Conservation (phyloP, 805 yeast species). For the Scheffersomyces spartinae region DNA sequence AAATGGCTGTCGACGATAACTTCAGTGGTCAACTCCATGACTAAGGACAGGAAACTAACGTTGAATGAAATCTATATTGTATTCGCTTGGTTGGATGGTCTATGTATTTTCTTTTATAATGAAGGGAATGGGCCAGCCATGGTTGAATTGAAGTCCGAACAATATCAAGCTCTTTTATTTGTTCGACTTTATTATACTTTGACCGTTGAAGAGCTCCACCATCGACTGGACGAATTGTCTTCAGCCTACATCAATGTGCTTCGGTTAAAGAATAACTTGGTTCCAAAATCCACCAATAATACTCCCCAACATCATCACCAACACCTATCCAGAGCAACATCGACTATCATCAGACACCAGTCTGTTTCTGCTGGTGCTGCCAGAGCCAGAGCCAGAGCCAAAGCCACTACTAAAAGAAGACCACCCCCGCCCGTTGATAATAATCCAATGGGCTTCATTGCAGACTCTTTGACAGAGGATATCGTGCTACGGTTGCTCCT, state of each 20-base stretch:
- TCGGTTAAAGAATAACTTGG: constrained; percentile 36
- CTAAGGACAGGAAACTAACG: constrained; percentile 44
- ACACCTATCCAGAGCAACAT: constrained; percentile 19
- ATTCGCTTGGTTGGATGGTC: constrained; percentile 54
- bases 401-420: constrained; percentile 30
- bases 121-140: constrained; percentile 74
- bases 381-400: constrained; percentile 37
- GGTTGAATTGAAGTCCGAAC: constrained; percentile 45
- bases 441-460: constrained; percentile 21
- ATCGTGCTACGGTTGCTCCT: constrained; percentile 61
- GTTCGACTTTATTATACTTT: constrained; percentile 58
- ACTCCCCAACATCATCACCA: constrained; percentile 1
- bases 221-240: constrained; percentile 48
- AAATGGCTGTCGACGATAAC: constrained; percentile 35
- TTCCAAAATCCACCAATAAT: constrained; percentile 5
- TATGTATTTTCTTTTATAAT: constrained; percentile 66
- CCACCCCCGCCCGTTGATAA: constrained; percentile 24
- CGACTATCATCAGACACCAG: constrained; percentile 46
- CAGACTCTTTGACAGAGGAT: constrained; percentile 44
- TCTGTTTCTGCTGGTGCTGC: constrained; percentile 67
- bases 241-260: constrained; percentile 41
- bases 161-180: constrained; percentile 52
- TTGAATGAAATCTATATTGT: constrained; percentile 54
- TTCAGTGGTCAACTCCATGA: constrained; percentile 36
- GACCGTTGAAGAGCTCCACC: constrained; percentile 31